Percentiles rank a stretch among this genome's conserved stretches.
Conservation (phyloP, 768 basidiomycete species). For the Peribolospora kevripleyi region DNA sequence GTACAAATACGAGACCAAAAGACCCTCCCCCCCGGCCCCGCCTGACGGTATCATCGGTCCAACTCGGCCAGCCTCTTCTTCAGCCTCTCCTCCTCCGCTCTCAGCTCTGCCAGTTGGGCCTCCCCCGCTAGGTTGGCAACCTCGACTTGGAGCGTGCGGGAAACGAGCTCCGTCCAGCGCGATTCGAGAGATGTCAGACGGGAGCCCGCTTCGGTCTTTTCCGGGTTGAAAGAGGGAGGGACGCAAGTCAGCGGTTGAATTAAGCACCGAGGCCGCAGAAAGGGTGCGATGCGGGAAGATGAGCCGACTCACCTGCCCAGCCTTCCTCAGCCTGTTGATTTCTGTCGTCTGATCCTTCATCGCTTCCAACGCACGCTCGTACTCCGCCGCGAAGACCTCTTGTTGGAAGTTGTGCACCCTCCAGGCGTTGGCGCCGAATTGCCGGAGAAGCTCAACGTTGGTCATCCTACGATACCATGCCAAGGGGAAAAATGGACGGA, state of each 20-base stretch:
- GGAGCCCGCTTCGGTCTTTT: constrained; percentile 46
- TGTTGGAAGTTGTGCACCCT: constrained; percentile 69
- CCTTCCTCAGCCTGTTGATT: constrained; percentile 69
- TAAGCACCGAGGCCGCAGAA: no score
- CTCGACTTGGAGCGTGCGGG: constrained; percentile 72
- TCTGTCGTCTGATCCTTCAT: constrained; percentile 54
- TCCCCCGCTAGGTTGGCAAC: constrained; percentile 79
- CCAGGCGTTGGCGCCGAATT: constrained; percentile 75
- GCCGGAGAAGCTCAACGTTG: constrained; percentile 59
- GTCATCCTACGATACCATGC: constrained; percentile 32
- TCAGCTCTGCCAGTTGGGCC: constrained; percentile 33
- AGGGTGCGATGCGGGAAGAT: no score
- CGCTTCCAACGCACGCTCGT: constrained; percentile 47
- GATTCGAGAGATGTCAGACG: constrained; percentile 60
- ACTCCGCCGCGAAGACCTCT: constrained; percentile 44
- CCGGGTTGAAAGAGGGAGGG: no score
- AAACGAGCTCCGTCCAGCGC: constrained; percentile 78
- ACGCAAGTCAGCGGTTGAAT: no score
- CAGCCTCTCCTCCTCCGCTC: constrained; percentile 10
- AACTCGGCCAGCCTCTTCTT: background rate
- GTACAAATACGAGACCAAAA: no score
- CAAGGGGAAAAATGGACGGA: no score
- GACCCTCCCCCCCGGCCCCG: no score
- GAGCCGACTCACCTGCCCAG: constrained; percentile 35
- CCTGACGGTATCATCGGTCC: no score